These are phyloP conservation scores for Austroboletus niveus DNA, from an alignment of 1,284 basidiomycete species.

Conservation along the genomic window DNA sequence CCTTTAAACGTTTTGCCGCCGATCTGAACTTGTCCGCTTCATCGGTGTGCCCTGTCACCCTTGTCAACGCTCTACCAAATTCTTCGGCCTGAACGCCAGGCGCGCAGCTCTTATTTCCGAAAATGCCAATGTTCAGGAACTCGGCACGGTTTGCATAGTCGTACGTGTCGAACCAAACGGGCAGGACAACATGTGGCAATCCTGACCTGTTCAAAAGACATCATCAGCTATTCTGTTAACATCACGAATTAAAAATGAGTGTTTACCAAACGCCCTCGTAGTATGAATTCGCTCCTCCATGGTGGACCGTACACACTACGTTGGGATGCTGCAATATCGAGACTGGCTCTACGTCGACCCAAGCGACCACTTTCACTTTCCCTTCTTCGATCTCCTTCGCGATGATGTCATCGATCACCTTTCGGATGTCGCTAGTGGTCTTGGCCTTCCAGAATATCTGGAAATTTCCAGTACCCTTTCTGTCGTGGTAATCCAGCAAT, in stretches of 20 bases:
- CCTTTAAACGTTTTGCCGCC: constrained; percentile 7
- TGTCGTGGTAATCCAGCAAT: neutral
- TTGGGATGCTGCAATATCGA: constrained; percentile 15
- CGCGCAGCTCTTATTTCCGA: constrained; percentile 1
- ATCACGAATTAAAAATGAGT: neutral
- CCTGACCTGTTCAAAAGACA: constrained; percentile 3
- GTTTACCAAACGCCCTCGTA: constrained; percentile 14
- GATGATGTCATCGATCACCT: neutral
- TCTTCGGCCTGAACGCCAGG: constrained; percentile 12
- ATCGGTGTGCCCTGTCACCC: constrained; percentile 2
- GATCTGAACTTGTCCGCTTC: constrained; percentile 6
- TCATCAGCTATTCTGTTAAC: too few species aligned
- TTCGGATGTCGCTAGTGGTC: neutral
- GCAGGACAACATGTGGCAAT: constrained; percentile 10
- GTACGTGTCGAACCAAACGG: constrained; percentile 17
- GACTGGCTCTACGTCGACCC: constrained; percentile 10
- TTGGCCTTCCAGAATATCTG: neutral
- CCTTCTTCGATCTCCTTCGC: constrained; percentile 1
- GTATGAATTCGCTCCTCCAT: constrained; percentile 20
- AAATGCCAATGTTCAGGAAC: constrained; percentile 15
- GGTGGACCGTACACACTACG: constrained; percentile 15
- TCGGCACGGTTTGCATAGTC: constrained; percentile 12
- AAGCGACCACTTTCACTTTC: constrained; percentile 4
- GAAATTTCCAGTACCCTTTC: neutral
- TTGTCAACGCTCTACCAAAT: constrained; percentile 7